Conservation (phyloP, 805 yeast species). For the Blastobotrys mokoenaii region DNA sequence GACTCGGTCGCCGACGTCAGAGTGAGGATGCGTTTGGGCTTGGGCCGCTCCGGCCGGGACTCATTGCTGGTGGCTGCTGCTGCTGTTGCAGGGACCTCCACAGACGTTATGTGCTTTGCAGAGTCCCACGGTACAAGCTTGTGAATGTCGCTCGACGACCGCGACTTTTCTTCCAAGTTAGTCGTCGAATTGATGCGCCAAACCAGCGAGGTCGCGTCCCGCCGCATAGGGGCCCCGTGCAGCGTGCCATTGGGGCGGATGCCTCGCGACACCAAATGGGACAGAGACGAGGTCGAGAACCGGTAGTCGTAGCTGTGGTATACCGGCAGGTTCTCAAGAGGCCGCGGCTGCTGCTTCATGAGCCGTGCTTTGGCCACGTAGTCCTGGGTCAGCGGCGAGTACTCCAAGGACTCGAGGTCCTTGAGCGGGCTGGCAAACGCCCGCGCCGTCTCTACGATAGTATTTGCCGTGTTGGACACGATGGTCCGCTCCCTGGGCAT, state of each 20-base stretch:
- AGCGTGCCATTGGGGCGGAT: background rate
- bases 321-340: background rate
- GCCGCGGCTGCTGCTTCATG: background rate
- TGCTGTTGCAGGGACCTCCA: background rate
- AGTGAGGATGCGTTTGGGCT: no score
- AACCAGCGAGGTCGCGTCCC: background rate
- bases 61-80: background rate
- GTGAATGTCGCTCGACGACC: background rate
- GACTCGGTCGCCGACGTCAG: background rate
- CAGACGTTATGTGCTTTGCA: no score
- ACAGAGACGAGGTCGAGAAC: constrained; percentile 9
- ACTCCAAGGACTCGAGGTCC: background rate
- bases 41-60: background rate
- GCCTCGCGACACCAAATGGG: background rate
- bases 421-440: background rate
- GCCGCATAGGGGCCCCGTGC: no score
- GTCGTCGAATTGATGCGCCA: background rate
- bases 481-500: no score
- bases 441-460: no score
- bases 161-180: background rate
- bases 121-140: no score
- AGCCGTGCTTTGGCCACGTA: background rate
- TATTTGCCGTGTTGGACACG: no score
- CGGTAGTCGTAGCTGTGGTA: constrained; percentile 9
- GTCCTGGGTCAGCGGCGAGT: background rate